Percentiles rank a stretch among this genome's conserved stretches.
phyloP scores from a whole-genome alignment of 208 protist genomes.

The Crithidia sp. region DNA sequence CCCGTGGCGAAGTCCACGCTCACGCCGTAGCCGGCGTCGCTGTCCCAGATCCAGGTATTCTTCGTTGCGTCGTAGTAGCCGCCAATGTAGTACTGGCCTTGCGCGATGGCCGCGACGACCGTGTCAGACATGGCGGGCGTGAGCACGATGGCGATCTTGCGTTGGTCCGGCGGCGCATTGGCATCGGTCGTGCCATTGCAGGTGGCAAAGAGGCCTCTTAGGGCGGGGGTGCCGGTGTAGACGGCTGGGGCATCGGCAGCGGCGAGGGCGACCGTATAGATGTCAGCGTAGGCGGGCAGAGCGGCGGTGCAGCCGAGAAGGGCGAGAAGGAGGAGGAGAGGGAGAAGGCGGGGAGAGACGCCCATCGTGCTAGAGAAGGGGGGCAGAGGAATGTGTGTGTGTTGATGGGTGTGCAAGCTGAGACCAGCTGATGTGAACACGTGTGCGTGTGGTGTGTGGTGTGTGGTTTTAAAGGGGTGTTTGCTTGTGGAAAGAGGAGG shows the following conservation, averaged over 20 bases:
- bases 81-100: neutral
- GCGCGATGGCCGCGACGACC: neutral
- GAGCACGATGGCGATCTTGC: neutral
- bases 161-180: neutral
- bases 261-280: neutral
- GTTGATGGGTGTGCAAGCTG: no score
- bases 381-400: no score
- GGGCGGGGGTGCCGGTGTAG: neutral
- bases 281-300: neutral
- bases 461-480: no score
- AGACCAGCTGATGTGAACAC: no score
- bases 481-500: no score
- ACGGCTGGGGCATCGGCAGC: neutral
- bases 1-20: neutral
- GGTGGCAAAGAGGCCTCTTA: neutral
- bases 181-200: neutral
- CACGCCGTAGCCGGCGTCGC: no score
- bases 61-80: neutral
- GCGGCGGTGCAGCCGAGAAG: neutral
- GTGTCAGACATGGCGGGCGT: neutral
- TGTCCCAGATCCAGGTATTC: neutral
- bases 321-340: neutral
- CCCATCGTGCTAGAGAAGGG: no score
- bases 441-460: no score
- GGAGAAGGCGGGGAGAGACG: no score